Percentiles rank a stretch among this genome's conserved stretches.
Conservation (phyloP, 352 stramenopile species). For the Elongisporangium prolatum region DNA sequence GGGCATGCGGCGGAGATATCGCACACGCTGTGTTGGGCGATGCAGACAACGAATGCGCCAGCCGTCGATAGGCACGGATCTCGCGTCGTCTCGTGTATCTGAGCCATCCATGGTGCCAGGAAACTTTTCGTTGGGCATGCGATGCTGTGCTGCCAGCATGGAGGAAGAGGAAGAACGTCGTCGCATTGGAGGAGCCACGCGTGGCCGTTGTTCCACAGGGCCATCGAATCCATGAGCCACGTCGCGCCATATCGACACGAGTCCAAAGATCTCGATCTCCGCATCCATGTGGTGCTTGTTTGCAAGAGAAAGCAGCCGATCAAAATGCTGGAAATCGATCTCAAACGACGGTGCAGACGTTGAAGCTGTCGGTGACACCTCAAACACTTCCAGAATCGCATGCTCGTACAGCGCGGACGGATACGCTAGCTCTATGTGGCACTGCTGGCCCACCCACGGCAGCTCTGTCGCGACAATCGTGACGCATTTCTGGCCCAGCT, state of each 20-base stretch:
- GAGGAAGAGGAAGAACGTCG: constrained; percentile 14
- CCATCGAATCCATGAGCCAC: constrained; percentile 50
- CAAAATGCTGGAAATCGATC: constrained; percentile 69
- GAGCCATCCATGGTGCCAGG: not conserved
- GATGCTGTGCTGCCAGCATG: constrained; percentile 9
- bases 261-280: constrained; percentile 73
- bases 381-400: constrained; percentile 55
- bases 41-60: constrained; percentile 71
- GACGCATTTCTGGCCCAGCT: constrained; percentile 72
- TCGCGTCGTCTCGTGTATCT: constrained; percentile 3
- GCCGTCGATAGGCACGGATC: constrained; percentile 38
- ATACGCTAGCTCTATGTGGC: constrained; percentile 62
- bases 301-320: constrained; percentile 51
- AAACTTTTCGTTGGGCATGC: not conserved
- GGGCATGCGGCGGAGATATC: constrained; percentile 43
- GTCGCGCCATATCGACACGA: constrained; percentile 68
- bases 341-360: constrained; percentile 16
- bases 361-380: constrained; percentile 8
- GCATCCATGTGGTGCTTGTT: constrained; percentile 43
- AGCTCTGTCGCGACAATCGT: constrained; percentile 72
- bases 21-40: constrained; percentile 46
- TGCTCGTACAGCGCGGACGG: constrained; percentile 71
- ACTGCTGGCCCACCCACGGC: constrained; percentile 75
- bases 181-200: constrained; percentile 1
- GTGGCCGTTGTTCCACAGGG: constrained; percentile 33